Base-by-base conservation (phyloP, 108 stramenopile species). In the Ochromonas danica region DNA sequence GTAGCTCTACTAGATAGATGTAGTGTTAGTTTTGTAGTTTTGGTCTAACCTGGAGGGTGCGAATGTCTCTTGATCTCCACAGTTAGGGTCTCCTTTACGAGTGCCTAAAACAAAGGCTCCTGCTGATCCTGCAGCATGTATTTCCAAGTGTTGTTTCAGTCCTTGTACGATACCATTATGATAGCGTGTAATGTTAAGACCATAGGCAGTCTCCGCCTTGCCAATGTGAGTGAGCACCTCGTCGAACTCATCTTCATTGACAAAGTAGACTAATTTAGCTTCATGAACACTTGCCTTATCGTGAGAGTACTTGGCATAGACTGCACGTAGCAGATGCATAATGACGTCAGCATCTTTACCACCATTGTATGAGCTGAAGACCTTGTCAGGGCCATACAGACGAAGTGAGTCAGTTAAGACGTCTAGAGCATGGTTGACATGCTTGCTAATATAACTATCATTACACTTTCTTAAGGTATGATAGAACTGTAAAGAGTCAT, bases 341-440 rank as follows among this genome's bases (percentile, higher is more conserved):
- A 98, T 92, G 0, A 96, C 98, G 6, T 92, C 92, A 14, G 95
- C 95, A 89, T 99, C 98, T 77, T 99, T 99, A 1, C 98, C 98
- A 1, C 98, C 98, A 88, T 99, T 99, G 88, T 95, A 99, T 51
- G 83, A 84, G 17, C 81, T 81, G 27, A 85, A 82, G 41, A 85
- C 80, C 14, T 42, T 62, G 1, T 81, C 78, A 33, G 84, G 84
- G 0, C 85, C 85, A 33, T 84, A 85, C 14, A 85, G 81, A 63
- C 85, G 39, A 31, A 84, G 41, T 25, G 78, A 75, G 35, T 85
- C 83, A 17, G 71, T 25, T 1, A 77, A 82, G 40, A 28, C 80
- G 33, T 81, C 79, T 71, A 77, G 1, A 0, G 79, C 75, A 6
- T 60, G 60, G 1, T 82, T 61, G 43, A 78, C 1, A 17, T 57